Evolutionary conservation across 2,329 filamentous ascomycete genomes (phyloP).

Genomic region (Colletotrichum viniferum): DNA sequence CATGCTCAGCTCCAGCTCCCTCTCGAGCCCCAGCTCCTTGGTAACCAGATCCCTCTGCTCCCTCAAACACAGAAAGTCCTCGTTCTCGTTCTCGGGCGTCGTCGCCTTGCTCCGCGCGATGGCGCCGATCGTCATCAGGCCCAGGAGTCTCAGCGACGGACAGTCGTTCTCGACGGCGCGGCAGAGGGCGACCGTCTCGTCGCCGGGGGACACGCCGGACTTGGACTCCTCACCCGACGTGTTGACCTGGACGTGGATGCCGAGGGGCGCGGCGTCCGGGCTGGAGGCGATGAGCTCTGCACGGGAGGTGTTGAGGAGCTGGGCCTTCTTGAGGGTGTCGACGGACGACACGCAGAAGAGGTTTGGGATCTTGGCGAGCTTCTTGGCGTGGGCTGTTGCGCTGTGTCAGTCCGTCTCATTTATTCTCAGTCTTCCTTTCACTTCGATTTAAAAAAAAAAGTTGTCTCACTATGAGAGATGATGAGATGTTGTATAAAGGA

Average conservation of each 20-base stretch:
- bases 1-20: constrained; percentile 89
- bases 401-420: neutral
- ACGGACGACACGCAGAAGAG: constrained; percentile 92
- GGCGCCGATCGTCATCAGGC: constrained; percentile 96
- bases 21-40: constrained; percentile 47
- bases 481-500: neutral
- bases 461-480: neutral
- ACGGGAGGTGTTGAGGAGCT: constrained; percentile 78
- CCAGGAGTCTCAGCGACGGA: constrained; percentile 74
- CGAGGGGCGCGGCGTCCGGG: constrained; percentile 52
- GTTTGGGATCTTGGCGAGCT: constrained; percentile 84
- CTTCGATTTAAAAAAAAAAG: no score
- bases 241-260: constrained; percentile 92
- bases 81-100: constrained; percentile 81
- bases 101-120: constrained; percentile 83
- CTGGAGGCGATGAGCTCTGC: constrained; percentile 54
- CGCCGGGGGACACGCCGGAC: constrained; percentile 75
- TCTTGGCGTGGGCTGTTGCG: constrained; percentile 80
- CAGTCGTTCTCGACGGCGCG: constrained; percentile 72
- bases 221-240: constrained; percentile 89
- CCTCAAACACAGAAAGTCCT: constrained; percentile 78
- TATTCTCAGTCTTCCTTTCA: neutral
- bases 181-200: constrained; percentile 68
- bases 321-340: constrained; percentile 86
- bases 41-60: constrained; percentile 75